Evolutionary conservation across 805 yeast genomes (phyloP).

Genomic region (Myxozyma neotropica): DNA sequence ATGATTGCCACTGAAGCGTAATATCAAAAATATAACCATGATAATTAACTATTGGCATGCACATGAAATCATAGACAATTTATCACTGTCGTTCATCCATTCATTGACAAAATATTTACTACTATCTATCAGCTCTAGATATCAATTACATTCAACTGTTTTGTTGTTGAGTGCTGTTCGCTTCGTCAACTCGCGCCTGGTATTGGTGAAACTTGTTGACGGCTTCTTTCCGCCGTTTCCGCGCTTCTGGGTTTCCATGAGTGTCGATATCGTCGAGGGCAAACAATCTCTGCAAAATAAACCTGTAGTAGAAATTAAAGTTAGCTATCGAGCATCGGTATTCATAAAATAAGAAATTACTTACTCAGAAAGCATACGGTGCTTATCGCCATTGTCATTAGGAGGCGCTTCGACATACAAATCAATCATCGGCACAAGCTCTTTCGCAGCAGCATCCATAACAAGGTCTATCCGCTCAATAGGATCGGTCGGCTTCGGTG

Average conservation of each 20-base stretch:
- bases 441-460: conserved; percentile 18
- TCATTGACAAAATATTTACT: not conserved
- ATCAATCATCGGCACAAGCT: conserved; percentile 29
- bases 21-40: not conserved
- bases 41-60: not conserved
- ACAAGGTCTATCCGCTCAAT: conserved; percentile 27
- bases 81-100: not conserved
- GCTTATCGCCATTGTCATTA: conserved; percentile 16
- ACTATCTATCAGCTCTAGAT: not conserved
- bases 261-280: conserved; percentile 37
- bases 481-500: conserved; percentile 16
- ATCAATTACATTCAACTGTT: not conserved
- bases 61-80: not conserved
- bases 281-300: conserved; percentile 35
- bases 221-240: conserved; percentile 36
- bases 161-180: conserved; percentile 2
- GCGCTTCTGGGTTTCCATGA: conserved; percentile 36
- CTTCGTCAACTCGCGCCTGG: conserved; percentile 36
- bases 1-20: too few relatives aligned
- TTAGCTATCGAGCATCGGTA: not conserved
- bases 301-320: conserved; percentile 8
- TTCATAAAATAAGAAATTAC: not conserved
- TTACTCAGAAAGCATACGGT: conserved; percentile 29
- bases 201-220: conserved; percentile 35
- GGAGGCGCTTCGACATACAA: conserved; percentile 21